phyloP scores from a whole-genome alignment of 768 basidiomycete genomes.

The Austroboletus festivus region DNA sequence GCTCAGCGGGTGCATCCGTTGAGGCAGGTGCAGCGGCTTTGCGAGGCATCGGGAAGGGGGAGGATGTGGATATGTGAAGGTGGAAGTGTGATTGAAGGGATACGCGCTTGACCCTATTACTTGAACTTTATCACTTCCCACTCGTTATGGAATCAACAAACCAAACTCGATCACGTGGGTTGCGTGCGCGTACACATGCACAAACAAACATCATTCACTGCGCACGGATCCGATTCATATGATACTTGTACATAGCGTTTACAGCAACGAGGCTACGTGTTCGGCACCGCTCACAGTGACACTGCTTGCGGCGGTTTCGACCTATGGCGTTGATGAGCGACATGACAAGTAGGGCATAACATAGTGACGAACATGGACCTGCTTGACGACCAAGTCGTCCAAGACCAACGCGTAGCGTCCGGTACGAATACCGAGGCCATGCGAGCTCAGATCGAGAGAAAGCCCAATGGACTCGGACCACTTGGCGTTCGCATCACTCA shows the following conservation, averaged over 20 bases:
- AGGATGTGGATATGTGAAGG: conserved; percentile 7
- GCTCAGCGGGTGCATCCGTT: conserved; percentile 44
- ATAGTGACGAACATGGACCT: conserved; percentile 48
- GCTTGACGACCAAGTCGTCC: conserved; percentile 69
- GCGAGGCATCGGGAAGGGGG: conserved; percentile 52
- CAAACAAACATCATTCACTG: conserved; percentile 22
- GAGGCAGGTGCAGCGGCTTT: conserved; percentile 54
- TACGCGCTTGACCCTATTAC: conserved; percentile 33
- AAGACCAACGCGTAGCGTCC: conserved; percentile 61
- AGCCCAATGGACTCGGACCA: conserved; percentile 60
- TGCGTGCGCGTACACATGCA: conserved; percentile 28
- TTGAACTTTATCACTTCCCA: conserved; percentile 32
- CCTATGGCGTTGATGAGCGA: conserved; percentile 5
- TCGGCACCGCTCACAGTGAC: conserved; percentile 15
- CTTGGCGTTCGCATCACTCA: conserved; percentile 52
- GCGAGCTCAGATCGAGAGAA: conserved; percentile 46
- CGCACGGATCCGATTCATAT: conserved; percentile 16
- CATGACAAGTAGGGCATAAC: background rate
- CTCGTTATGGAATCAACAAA: conserved; percentile 31
- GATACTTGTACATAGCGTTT: background rate
- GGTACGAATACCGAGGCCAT: conserved; percentile 57
- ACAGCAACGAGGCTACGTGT: conserved; percentile 11
- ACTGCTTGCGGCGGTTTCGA: conserved; percentile 7
- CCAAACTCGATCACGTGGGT: conserved; percentile 34
- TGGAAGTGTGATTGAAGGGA: conserved; percentile 20